phyloP scores from a whole-genome alignment of 1,284 basidiomycete genomes.

The Omphalotus olearius region DNA sequence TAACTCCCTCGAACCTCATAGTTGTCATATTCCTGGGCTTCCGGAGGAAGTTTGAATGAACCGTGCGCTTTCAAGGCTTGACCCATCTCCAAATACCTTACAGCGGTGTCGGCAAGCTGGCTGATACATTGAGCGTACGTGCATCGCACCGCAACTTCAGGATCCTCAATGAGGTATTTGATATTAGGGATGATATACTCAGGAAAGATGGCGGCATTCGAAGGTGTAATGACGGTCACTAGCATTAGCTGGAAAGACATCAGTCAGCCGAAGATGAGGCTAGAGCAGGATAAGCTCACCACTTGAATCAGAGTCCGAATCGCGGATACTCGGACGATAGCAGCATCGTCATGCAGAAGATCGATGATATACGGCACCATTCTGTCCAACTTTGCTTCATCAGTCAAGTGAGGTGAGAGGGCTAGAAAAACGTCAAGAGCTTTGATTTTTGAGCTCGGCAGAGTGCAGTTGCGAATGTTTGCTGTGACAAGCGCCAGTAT shows the following conservation, averaged over 20 bases:
- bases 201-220: slow-evolving; percentile 83
- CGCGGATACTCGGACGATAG: slow-evolving; percentile 77
- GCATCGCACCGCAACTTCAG: slow-evolving; percentile 85
- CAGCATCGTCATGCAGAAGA: slow-evolving; percentile 81
- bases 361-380: slow-evolving; percentile 92
- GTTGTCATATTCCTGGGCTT: slow-evolving; percentile 71
- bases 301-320: slow-evolving; percentile 82
- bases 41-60: slow-evolving; percentile 59
- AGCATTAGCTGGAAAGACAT: slow-evolving; percentile 62
- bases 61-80: slow-evolving; percentile 86
- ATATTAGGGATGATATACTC: slow-evolving; percentile 96
- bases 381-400: slow-evolving; percentile 94
- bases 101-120: slow-evolving; percentile 79
- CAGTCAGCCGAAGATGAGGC: slow-evolving; percentile 5
- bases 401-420: slow-evolving; percentile 79
- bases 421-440: slow-evolving; percentile 88
- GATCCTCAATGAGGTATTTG: slow-evolving; percentile 76
- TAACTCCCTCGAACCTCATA: slow-evolving; percentile 51
- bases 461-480: slow-evolving; percentile 85
- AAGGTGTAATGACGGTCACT: slow-evolving; percentile 85
- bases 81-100: slow-evolving; percentile 87
- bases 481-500: slow-evolving; percentile 84
- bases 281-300: slow-evolving; percentile 41
- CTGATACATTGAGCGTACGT: slow-evolving; percentile 88
- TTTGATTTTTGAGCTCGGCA: slow-evolving; percentile 84